A percentile compares a stretch with the other conserved stretches of the same genome.
Evolutionary conservation across 768 basidiomycete genomes (phyloP).

Genomic region (Termitomyces sp.): DNA sequence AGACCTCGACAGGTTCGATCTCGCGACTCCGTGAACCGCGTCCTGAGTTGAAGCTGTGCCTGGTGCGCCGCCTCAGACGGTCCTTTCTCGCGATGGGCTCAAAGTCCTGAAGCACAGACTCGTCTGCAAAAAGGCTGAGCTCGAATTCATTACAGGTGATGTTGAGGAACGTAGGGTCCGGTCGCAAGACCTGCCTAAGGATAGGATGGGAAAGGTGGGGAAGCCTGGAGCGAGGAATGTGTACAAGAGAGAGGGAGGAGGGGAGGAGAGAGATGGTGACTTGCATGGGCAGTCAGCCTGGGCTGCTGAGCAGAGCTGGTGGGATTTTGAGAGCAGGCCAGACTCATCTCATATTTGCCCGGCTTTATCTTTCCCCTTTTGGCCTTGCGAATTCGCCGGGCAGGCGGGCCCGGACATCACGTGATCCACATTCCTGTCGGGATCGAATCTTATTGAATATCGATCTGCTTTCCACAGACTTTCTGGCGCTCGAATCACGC

Average conservation of each 20-base stretch:
- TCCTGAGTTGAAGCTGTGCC: constrained; percentile 27
- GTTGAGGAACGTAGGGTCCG: constrained; percentile 63
- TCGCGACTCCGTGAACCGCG: constrained; percentile 13
- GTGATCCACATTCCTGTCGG: background rate
- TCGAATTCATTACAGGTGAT: constrained; percentile 77
- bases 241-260: constrained; percentile 65
- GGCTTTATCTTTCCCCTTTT: constrained; percentile 13
- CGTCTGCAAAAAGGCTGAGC: constrained; percentile 68
- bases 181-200: constrained; percentile 64
- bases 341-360: background rate
- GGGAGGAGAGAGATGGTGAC: constrained; percentile 69
- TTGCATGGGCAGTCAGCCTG: constrained; percentile 23
- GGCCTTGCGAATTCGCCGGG: background rate
- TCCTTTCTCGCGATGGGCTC: constrained; percentile 55
- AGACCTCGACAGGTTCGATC: constrained; percentile 58
- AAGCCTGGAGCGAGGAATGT: constrained; percentile 68
- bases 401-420: background rate
- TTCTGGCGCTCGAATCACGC: background rate
- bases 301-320: background rate
- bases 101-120: constrained; percentile 50
- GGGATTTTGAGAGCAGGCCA: background rate
- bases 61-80: constrained; percentile 37
- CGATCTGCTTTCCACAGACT: background rate
- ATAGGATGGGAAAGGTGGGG: constrained; percentile 51
- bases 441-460: background rate